Percentiles rank a stretch among this genome's conserved stretches.
Conservation (phyloP, 495 filamentous ascomycete species). For the Hyaloscypha variabilis region DNA sequence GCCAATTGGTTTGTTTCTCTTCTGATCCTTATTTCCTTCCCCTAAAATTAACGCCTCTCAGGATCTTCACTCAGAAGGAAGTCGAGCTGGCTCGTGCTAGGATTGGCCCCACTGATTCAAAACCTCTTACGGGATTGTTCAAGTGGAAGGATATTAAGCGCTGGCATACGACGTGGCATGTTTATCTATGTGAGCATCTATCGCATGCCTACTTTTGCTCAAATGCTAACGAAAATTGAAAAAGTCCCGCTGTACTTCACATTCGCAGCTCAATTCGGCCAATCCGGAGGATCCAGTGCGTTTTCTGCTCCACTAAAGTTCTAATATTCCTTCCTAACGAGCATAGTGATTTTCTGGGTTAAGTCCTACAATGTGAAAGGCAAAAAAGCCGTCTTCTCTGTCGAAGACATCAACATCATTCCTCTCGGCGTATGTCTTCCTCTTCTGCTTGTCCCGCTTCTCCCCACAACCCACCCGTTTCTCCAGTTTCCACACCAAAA, state of each 20-base stretch:
- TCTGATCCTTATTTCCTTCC: background rate
- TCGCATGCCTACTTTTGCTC: background rate
- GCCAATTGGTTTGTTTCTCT: constrained; percentile 16
- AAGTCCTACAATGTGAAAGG: constrained; percentile 17
- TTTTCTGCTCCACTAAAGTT: background rate
- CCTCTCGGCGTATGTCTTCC: constrained; percentile 16
- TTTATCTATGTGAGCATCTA: constrained; percentile 14
- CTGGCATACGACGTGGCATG: constrained; percentile 21
- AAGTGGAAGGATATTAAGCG: constrained; percentile 21
- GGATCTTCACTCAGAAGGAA: constrained; percentile 18
- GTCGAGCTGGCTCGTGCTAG: constrained; percentile 18
- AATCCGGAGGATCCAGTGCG: constrained; percentile 19
- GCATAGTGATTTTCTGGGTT: constrained; percentile 21
- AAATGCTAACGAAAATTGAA: constrained; percentile 6
- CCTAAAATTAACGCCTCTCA: background rate
- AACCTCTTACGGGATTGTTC: constrained; percentile 19
- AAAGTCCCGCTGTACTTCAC: constrained; percentile 14
- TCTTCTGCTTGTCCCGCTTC: constrained; percentile 6
- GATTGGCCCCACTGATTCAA: constrained; percentile 7
- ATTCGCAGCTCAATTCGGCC: constrained; percentile 14
- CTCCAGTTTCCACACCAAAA: constrained; percentile 1
- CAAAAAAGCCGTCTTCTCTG: constrained; percentile 7
- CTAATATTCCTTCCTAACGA: background rate
- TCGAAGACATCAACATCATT: constrained; percentile 17
- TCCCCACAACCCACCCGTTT: background rate